Percentiles rank a stretch among this genome's conserved stretches.
Conservation (phyloP, 2,329 filamentous ascomycete genomes). For the Aureobasidium mangrovei region DNA sequence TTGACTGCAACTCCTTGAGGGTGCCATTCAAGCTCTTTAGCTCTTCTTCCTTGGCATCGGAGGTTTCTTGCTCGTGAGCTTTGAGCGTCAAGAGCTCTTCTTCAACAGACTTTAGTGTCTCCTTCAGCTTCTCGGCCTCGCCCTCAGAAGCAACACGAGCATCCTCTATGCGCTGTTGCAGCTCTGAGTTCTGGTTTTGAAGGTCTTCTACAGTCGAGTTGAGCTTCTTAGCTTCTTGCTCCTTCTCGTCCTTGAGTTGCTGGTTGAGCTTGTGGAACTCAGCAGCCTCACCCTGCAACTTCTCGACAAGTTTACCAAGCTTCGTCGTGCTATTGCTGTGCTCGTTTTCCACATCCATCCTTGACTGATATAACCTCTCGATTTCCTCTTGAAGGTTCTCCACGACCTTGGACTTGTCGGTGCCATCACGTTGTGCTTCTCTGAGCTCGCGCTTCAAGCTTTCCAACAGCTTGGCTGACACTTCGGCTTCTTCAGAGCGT, state of each 20-base stretch:
- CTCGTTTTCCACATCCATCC: background rate
- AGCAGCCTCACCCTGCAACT: slow-evolving; percentile 2
- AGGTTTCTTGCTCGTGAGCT: slow-evolving; percentile 1
- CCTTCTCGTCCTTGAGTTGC: slow-evolving; percentile 4
- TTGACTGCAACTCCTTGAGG: background rate
- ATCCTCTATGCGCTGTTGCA: slow-evolving; percentile 9
- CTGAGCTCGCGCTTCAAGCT: slow-evolving; percentile 15
- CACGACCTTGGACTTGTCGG: slow-evolving; percentile 17
- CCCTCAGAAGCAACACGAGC: background rate
- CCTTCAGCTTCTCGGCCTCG: background rate
- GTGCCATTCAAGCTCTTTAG: background rate
- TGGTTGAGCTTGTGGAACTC: slow-evolving; percentile 12
- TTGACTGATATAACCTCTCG: slow-evolving; percentile 12
- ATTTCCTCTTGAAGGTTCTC: slow-evolving; percentile 18
- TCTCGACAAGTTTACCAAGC: slow-evolving; percentile 8
- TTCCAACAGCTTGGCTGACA: slow-evolving; percentile 4
- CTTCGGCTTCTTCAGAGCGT: slow-evolving; percentile 8
- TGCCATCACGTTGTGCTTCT: slow-evolving; percentile 18
- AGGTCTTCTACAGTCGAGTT: background rate
- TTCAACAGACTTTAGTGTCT: background rate
- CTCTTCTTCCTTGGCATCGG: slow-evolving; percentile 1
- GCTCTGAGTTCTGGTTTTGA: background rate
- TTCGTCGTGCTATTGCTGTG: slow-evolving; percentile 8
- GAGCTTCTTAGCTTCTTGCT: slow-evolving; percentile 12
- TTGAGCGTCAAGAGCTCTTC: background rate